Conservation (phyloP, 345 rosid genomes). For the Stellera chamaejasme region DNA sequence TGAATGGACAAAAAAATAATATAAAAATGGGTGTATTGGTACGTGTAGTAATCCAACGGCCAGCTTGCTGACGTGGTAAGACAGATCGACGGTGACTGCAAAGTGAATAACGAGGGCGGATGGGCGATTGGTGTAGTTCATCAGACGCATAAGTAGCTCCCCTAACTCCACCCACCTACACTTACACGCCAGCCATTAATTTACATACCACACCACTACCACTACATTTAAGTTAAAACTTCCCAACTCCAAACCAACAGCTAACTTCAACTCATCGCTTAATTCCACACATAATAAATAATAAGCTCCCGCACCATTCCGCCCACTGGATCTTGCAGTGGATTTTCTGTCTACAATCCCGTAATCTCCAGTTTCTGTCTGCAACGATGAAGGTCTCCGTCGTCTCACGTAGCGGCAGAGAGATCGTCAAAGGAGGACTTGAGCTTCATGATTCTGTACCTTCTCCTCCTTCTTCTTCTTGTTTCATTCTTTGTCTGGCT, state of each 20-base stretch:
- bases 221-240: too few species aligned
- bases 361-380: constrained; percentile 8
- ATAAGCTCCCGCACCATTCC: not conserved
- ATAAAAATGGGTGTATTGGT: too few species aligned
- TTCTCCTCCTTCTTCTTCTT: not conserved
- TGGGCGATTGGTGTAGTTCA: constrained; percentile 5
- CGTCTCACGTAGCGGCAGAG: constrained; percentile 83
- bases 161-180: constrained; percentile 17
- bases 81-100: not conserved
- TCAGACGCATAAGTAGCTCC: constrained; percentile 11
- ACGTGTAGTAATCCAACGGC: not conserved
- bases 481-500: not conserved
- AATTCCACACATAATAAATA: not conserved
- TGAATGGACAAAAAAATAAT: too few species aligned
- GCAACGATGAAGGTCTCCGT: constrained; percentile 65
- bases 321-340: not conserved
- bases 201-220: not conserved
- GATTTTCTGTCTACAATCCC: not conserved
- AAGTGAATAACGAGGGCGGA: not conserved
- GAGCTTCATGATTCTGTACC: constrained; percentile 72
- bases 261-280: not conserved
- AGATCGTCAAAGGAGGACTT: constrained; percentile 66
- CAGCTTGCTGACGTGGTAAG: not conserved
- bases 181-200: constrained; percentile 9
- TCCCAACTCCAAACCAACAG: not conserved